Evolutionary conservation across 2,329 filamentous ascomycete species (phyloP), one percentile per base, ranked within the genome.

Genomic region (Lachnellula hyalina): DNA sequence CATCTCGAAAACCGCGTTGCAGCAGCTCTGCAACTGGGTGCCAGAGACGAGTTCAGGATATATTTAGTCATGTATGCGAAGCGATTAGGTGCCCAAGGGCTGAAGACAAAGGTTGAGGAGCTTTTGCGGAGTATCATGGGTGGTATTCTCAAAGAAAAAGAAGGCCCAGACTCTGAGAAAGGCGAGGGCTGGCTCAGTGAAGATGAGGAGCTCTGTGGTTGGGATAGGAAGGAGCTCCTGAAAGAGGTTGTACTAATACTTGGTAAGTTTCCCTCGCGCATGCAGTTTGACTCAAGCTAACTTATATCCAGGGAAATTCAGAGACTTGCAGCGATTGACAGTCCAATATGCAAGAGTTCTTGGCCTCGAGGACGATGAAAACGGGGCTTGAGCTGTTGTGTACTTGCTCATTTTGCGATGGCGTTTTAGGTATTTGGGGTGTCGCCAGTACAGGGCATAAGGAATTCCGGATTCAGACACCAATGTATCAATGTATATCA

Each of bases 61-160:
- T 97, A 97, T 67, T 76, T 99, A n/a, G 87, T 91, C 67, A 97
- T 97, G 91, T 99, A 99, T 67, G 93, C 92, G 3, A 97, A 96
- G 74, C 85, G 94, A 0, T 82, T 99, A 5, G 94, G 94, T 1
- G 90, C 91, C 0, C 95, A 99, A 71, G 91, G 91, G 0, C 75
- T 93, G 50, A 84, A 87, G 63, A 80, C 83, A 54, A 99, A 99
- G 74, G 91, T 96, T 2, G 93, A 97, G 69, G 95, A 99, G 74
- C 76, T 99, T 9, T 76, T 97, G 28, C 87, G 90, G 63, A 87
- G 84, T 46, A 75, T 99, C 42, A 77, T 96, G 48, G 91, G 92
- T 7, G 87, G 89, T 49, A 82, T 79, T 63, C 78, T 79, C 67
- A 79, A 79, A 57, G 85, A 88, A 2, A 81, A 81, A 23, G 73